Evolutionary conservation across 345 rosid species (phyloP), one percentile per base, ranked within the genome.

Genomic region (Brassica napus): DNA sequence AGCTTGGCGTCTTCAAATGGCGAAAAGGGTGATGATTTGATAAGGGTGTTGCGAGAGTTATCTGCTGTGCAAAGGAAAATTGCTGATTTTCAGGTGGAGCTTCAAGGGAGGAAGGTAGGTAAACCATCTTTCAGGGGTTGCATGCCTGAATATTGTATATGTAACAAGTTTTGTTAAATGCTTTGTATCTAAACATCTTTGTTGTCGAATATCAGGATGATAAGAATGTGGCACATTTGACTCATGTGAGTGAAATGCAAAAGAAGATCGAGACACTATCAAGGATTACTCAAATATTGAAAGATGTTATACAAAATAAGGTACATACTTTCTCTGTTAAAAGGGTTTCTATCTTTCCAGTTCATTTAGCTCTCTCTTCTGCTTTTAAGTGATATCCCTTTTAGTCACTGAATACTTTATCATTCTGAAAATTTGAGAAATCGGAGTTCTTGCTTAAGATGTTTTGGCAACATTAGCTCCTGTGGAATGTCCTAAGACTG

Each of bases 281-380:
- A 12, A 96, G 95, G 86, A 96, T 96, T 74, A 96, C 97, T 55
- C 85, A 93, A 23, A 88, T 96, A 72, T 72, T 96, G 85, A 96
- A 93, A 84, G 99, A 92, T 80, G 97, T 96, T 65, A 93, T 96
- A 67, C 98, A 93, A 87, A 96, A 96, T 86, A 96, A 96, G 98
- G 99, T 96, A 84, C 70, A 69, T 0, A 28, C 4, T 55, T 64
- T 55, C 12, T 54, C 23, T 8, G 32, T 18, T 44, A 4, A 21
- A 52, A 1, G 34, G 64, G 9, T 75, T 52, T 65, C 54, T 49
- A 74, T 47, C 69, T 30, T 44, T 10, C 30, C 55, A 24, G 35
- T 68, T 26, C 24, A 30, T 47, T 61, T 62, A 0, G 28, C 8
- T 60, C n/a, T 26, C n/a, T 60, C 31, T 16, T 73, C 69, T 49